Percentiles rank a stretch among this genome's conserved stretches.
These are phyloP conservation scores for Chloroidium sp. DNA, from an alignment of 163 green algal species.

Conservation along the genomic window DNA sequence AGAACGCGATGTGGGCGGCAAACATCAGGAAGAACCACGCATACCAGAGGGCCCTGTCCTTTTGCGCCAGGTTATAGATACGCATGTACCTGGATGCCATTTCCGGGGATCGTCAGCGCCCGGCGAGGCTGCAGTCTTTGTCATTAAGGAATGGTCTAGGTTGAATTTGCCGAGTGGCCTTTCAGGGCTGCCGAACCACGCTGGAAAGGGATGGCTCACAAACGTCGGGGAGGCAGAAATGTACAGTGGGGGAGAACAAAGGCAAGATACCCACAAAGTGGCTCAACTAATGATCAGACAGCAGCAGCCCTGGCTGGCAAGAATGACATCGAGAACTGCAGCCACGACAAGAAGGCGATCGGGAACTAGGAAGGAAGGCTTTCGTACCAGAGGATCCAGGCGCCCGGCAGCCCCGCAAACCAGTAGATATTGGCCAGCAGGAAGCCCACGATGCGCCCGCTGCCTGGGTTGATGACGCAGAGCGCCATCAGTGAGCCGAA, in stretches of 20 bases:
- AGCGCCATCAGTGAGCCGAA: conserved; percentile 39
- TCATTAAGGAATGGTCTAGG: too few species aligned
- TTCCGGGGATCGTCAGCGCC: too few species aligned
- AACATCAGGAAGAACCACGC: conserved; percentile 56
- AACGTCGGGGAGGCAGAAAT: too few species aligned
- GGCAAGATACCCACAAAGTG: neutral
- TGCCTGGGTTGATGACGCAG: conserved; percentile 14
- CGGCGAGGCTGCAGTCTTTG: too few species aligned
- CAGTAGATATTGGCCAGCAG: conserved; percentile 38
- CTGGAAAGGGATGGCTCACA: too few species aligned
- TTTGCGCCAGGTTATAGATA: conserved; percentile 52
- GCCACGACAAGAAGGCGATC: neutral
- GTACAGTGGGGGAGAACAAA: conserved; percentile 1
- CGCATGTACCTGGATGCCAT: conserved; percentile 31
- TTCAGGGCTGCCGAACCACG: too few species aligned
- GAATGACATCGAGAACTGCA: neutral
- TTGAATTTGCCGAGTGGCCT: too few species aligned
- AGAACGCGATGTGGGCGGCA: conserved; percentile 46
- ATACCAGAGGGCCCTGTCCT: conserved; percentile 49
- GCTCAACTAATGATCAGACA: too few species aligned
- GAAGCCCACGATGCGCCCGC: conserved; percentile 19
- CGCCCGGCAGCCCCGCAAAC: conserved; percentile 41
- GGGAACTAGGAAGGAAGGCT: neutral
- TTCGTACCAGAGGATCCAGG: conserved; percentile 43
- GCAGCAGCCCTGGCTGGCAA: neutral